Evolutionary conservation across 1,139 yeast species (phyloP).

Genomic region (Zygosaccharomyces pseudobailii): DNA sequence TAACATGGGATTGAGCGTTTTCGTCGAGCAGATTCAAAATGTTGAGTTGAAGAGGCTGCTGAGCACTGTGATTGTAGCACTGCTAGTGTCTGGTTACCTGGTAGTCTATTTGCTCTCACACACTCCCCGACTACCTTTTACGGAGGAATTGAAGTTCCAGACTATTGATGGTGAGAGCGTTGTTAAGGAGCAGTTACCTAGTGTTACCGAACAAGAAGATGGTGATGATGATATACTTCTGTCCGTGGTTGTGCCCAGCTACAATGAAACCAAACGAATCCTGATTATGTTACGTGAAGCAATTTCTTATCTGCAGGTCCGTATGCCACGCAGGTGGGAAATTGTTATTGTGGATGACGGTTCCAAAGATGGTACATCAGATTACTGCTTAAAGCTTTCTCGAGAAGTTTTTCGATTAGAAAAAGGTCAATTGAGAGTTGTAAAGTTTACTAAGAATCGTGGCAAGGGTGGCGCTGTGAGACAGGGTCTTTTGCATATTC

Average conservation of each 20-base stretch:
- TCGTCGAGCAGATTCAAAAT: constrained; percentile 7
- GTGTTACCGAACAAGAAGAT: constrained; percentile 20
- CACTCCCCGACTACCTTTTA: constrained; percentile 52
- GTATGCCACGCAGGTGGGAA: constrained; percentile 49
- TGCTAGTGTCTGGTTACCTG: constrained; percentile 37
- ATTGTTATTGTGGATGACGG: constrained; percentile 89
- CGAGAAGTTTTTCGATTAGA: constrained; percentile 40
- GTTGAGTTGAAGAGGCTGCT: constrained; percentile 11
- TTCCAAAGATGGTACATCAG: constrained; percentile 73
- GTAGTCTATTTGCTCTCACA: constrained; percentile 52
- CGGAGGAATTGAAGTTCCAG: constrained; percentile 46
- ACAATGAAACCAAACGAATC: constrained; percentile 74
- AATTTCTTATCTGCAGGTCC: constrained; percentile 47
- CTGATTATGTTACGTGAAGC: constrained; percentile 76
- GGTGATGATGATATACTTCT: constrained; percentile 42
- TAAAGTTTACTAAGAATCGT: constrained; percentile 64
- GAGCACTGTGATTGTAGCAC: constrained; percentile 11
- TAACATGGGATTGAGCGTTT: constrained; percentile 2
- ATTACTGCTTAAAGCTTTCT: constrained; percentile 68
- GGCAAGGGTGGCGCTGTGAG: constrained; percentile 99
- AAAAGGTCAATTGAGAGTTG: constrained; percentile 64
- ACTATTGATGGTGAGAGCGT: constrained; percentile 35
- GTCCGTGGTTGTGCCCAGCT: constrained; percentile 86
- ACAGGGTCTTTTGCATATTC: constrained; percentile 75
- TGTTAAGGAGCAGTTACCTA: constrained; percentile 21